Evolutionary conservation across 257 asterid species (phyloP).

Genomic region (Thymus quinquecostatus): DNA sequence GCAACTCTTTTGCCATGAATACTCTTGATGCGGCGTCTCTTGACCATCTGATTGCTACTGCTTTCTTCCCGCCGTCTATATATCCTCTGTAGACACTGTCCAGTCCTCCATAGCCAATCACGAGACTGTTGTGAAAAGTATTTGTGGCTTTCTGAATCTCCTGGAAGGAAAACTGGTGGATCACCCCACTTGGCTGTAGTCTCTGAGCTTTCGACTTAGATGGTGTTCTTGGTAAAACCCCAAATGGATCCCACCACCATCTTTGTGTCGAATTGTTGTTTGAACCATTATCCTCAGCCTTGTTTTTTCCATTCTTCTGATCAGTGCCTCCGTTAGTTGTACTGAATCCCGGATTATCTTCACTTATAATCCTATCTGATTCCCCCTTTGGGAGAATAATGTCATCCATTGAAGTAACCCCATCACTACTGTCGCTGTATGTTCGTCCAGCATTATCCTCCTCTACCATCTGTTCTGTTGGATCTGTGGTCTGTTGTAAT

Average conservation of each 20-base stretch:
- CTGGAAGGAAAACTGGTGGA: conserved; percentile 44
- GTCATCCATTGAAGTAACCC: conserved; percentile 51
- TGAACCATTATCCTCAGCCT: conserved; percentile 40
- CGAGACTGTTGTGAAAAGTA: conserved; percentile 50
- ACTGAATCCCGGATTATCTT: conserved; percentile 37
- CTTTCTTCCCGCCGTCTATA: conserved; percentile 40
- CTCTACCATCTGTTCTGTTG: conserved; percentile 41
- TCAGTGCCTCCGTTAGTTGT: conserved; percentile 38
- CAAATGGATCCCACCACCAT: conserved; percentile 64
- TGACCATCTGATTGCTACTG: conserved; percentile 58
- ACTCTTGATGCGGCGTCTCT: conserved; percentile 46
- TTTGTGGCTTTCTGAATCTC: conserved; percentile 64
- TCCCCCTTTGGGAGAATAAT: conserved; percentile 39
- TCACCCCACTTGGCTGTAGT: conserved; percentile 33
- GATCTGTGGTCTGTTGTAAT: conserved; percentile 44
- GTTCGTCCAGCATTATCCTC: conserved; percentile 41
- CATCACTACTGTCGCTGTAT: conserved; percentile 54
- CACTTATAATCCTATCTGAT: conserved; percentile 36
- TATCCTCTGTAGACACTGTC: conserved; percentile 54
- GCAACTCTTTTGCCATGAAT: conserved; percentile 52
- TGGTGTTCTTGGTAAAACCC: conserved; percentile 51
- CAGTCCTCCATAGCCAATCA: conserved; percentile 56
- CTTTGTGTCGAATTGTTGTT: conserved; percentile 24
- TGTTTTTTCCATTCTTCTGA: conserved; percentile 34
- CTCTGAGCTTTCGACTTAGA: conserved; percentile 46